phyloP scores from a whole-genome alignment of 2,329 filamentous ascomycete genomes.

The Alternaria longipes region DNA sequence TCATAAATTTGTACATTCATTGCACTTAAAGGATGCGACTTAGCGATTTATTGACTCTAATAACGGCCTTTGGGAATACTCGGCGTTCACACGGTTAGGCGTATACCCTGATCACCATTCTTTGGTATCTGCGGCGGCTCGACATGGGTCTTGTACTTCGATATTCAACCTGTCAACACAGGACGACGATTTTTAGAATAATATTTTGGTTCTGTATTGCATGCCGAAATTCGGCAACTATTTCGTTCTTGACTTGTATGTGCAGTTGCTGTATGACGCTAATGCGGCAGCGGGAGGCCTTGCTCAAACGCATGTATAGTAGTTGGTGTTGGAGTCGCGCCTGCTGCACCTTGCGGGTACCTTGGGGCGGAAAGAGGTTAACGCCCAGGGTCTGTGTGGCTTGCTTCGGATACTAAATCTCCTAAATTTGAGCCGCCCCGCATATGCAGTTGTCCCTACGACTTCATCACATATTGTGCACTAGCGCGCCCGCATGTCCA shows the following conservation, averaged over 20 bases:
- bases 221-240: neutral
- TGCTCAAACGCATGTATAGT: neutral
- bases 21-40: neutral
- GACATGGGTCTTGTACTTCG: neutral
- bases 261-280: neutral
- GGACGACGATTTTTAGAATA: neutral
- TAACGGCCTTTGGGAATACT: neutral
- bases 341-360: constrained; percentile 2
- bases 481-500: neutral
- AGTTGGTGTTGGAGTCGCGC: neutral
- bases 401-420: neutral
- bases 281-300: neutral
- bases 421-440: neutral
- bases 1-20: neutral
- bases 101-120: constrained; percentile 1
- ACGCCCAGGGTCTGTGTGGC: neutral
- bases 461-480: neutral
- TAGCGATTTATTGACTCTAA: neutral
- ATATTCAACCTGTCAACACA: neutral
- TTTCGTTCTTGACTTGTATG: neutral
- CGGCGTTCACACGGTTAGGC: constrained; percentile 1
- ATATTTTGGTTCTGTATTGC: neutral
- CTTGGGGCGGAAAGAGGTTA: neutral
- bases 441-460: neutral
- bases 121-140: constrained; percentile 3